phyloP scores from a whole-genome alignment of 305 asterid genomes.

The Fraxinus sp. region DNA sequence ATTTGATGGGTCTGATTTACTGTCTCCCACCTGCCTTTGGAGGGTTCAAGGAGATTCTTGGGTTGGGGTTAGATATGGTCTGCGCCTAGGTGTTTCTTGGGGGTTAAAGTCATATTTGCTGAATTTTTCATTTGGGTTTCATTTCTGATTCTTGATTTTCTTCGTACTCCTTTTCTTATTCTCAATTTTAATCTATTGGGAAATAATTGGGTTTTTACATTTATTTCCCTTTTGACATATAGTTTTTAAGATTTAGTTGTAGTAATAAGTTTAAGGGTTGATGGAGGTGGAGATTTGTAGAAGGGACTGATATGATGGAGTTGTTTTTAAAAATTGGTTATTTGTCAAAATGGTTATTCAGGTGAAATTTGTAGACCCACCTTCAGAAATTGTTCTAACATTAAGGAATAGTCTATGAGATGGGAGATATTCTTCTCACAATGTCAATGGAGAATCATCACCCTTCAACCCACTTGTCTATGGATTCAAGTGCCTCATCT shows the following conservation, averaged over 20 bases:
- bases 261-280: slow-evolving; percentile 38
- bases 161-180: slow-evolving; percentile 15
- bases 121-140: not conserved
- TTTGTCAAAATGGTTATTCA: slow-evolving; percentile 32
- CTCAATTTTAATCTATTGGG: slow-evolving; percentile 16
- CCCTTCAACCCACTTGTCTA: slow-evolving; percentile 81
- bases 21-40: slow-evolving; percentile 36
- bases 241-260: slow-evolving; percentile 25
- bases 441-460: slow-evolving; percentile 80
- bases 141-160: slow-evolving; percentile 2
- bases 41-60: slow-evolving; percentile 43
- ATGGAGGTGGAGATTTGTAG: slow-evolving; percentile 35
- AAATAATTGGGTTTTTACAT: slow-evolving; percentile 13
- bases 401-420: slow-evolving; percentile 33
- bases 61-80: slow-evolving; percentile 42
- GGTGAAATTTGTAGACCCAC: slow-evolving; percentile 27
- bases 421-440: slow-evolving; percentile 67
- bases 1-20: slow-evolving; percentile 42
- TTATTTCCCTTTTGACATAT: slow-evolving; percentile 11
- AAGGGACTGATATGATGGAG: slow-evolving; percentile 27
- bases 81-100: slow-evolving; percentile 31
- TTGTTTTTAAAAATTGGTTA: slow-evolving; percentile 20
- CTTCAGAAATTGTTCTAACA: slow-evolving; percentile 19
- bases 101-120: slow-evolving; percentile 27
- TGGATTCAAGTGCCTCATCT: slow-evolving; percentile 86